phyloP scores from a whole-genome alignment of 495 filamentous ascomycete genomes.

The Podospora sp. region DNA sequence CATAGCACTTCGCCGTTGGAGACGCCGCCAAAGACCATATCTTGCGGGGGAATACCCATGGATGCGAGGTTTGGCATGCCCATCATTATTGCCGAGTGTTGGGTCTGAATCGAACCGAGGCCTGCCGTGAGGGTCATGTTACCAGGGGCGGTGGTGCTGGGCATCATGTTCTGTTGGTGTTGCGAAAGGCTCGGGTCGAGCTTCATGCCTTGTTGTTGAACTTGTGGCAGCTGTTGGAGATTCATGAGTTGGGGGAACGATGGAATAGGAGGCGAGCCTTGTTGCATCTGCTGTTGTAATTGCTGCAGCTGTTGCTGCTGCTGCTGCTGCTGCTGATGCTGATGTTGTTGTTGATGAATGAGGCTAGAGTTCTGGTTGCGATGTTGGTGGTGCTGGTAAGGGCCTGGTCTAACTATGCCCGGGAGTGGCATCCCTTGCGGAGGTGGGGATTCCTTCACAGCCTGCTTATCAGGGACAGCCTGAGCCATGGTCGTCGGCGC shows the following conservation, averaged over 20 bases:
- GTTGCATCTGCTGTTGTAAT: background rate
- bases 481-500: constrained; percentile 42
- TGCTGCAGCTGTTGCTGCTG: constrained; percentile 6
- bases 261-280: background rate
- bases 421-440: constrained; percentile 5
- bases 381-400: background rate
- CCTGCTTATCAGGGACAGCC: constrained; percentile 42
- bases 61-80: background rate
- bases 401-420: background rate
- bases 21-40: constrained; percentile 48
- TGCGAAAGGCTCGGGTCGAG: background rate
- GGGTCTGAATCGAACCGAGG: background rate
- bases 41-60: background rate
- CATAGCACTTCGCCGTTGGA: constrained; percentile 50
- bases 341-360: background rate
- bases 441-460: constrained; percentile 40
- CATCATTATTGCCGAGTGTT: background rate
- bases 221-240: background rate
- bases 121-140: background rate
- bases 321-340: background rate
- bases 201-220: background rate
- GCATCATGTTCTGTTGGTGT: background rate
- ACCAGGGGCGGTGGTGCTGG: background rate
- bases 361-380: background rate
- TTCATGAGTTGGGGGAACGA: background rate